phyloP scores from a whole-genome alignment of 2,329 filamentous ascomycete species.

The Alternaria solani region DNA sequence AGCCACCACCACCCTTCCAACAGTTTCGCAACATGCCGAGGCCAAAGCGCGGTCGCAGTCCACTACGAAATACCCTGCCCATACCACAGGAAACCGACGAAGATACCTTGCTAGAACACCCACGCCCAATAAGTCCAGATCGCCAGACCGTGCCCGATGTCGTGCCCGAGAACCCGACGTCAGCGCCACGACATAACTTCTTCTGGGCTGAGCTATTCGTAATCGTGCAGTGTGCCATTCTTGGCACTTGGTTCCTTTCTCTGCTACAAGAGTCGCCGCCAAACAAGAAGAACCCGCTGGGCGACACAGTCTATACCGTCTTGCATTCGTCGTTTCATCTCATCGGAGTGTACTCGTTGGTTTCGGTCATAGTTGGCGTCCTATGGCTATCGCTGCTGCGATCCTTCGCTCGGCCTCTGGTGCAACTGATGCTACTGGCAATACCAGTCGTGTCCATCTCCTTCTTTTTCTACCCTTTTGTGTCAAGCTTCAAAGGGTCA shows the following conservation, averaged over 20 bases:
- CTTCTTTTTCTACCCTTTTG: slow-evolving; percentile 89
- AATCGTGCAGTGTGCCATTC: slow-evolving; percentile 81
- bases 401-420: slow-evolving; percentile 85
- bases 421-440: slow-evolving; percentile 80
- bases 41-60: slow-evolving; percentile 52
- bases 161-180: slow-evolving; percentile 59
- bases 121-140: slow-evolving; percentile 57
- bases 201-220: slow-evolving; percentile 93
- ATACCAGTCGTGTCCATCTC: slow-evolving; percentile 87
- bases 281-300: slow-evolving; percentile 73
- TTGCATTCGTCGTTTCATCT: slow-evolving; percentile 87
- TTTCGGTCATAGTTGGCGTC: slow-evolving; percentile 87
- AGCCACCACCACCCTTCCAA: slow-evolving; percentile 65
- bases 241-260: slow-evolving; percentile 88
- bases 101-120: slow-evolving; percentile 56
- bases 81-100: slow-evolving; percentile 62
- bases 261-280: slow-evolving; percentile 86
- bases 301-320: slow-evolving; percentile 93
- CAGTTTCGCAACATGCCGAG: slow-evolving; percentile 60
- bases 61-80: slow-evolving; percentile 49
- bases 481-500: slow-evolving; percentile 83
- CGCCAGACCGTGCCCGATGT: slow-evolving; percentile 65
- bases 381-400: slow-evolving; percentile 89
- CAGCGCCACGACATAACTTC: slow-evolving; percentile 71
- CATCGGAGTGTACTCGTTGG: slow-evolving; percentile 86